Percentiles rank a stretch among this genome's conserved stretches.
phyloP scores from a whole-genome alignment of 2,329 filamentous ascomycete species.

The Epichloe sibirici region DNA sequence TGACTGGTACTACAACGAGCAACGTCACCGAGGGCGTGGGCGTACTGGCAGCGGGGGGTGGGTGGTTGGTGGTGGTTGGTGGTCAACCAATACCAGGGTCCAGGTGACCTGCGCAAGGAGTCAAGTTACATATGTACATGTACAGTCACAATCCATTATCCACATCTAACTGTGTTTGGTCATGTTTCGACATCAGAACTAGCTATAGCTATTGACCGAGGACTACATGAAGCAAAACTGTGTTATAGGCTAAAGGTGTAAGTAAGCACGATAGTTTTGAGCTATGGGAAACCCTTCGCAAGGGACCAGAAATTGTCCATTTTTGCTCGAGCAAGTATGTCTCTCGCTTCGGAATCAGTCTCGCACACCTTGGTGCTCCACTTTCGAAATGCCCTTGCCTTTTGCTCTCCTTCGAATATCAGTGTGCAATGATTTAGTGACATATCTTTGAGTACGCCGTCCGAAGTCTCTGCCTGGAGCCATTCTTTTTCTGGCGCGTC shows the following conservation, averaged over 20 bases:
- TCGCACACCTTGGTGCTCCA: constrained; percentile 90
- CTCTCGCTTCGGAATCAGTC: constrained; percentile 78
- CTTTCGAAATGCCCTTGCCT: constrained; percentile 67
- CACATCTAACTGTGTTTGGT: too few species aligned
- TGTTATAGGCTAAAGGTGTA: not conserved
- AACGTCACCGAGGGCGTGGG: too few species aligned
- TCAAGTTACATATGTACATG: too few species aligned
- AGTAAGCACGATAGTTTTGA: not conserved
- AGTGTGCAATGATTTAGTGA: constrained; percentile 70
- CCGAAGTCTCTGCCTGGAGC: constrained; percentile 68
- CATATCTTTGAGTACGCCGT: constrained; percentile 69
- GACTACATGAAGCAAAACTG: too few species aligned
- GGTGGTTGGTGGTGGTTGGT: too few species aligned
- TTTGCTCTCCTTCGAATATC: constrained; percentile 85
- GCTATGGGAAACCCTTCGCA: constrained; percentile 48
- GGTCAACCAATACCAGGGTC: too few species aligned
- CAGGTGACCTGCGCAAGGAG: too few species aligned
- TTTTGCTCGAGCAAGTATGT: constrained; percentile 66
- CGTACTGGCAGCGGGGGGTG: too few species aligned
- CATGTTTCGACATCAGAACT: too few species aligned
- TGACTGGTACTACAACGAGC: not conserved
- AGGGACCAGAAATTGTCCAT: constrained; percentile 94
- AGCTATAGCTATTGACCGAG: too few species aligned
- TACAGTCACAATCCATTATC: too few species aligned
- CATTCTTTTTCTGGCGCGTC: constrained; percentile 55